These are phyloP conservation scores for Apiospora rasikravindrae DNA, from an alignment of 2,329 filamentous ascomycete genomes.

Conservation along the genomic window DNA sequence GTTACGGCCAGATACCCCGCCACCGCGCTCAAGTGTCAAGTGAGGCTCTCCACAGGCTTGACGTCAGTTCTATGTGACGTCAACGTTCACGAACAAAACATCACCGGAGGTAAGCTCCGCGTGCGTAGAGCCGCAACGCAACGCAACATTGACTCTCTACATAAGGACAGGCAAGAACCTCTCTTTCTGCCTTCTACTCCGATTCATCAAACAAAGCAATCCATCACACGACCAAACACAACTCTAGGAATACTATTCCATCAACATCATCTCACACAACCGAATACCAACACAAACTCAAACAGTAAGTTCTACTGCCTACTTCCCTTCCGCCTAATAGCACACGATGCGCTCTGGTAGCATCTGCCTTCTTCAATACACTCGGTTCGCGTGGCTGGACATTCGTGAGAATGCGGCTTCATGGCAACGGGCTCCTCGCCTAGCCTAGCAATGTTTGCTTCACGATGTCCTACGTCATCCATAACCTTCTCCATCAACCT, in stretches of 20 bases:
- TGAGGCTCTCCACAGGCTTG: slow-evolving; percentile 8
- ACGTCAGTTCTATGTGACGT: slow-evolving; percentile 6
- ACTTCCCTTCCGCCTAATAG: not conserved
- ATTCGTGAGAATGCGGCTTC: not conserved
- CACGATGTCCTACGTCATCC: not conserved
- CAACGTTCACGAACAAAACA: not conserved
- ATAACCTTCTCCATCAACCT: not conserved
- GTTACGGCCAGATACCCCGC: not conserved
- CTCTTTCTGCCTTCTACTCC: not conserved
- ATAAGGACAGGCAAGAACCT: not conserved
- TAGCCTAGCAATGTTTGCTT: not conserved
- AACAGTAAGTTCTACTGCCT: slow-evolving; percentile 13
- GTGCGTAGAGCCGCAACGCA: not conserved
- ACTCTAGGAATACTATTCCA: not conserved
- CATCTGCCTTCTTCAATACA: too few relatives aligned
- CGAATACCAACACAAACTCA: not conserved
- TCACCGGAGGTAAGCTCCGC: slow-evolving; percentile 3
- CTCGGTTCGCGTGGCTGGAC: not conserved
- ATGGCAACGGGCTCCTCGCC: not conserved
- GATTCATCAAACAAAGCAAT: slow-evolving; percentile 9
- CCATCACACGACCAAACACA: not conserved
- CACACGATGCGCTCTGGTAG: not conserved
- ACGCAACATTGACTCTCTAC: not conserved
- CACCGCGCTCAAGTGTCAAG: not conserved
- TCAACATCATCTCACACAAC: not conserved